phyloP scores from a whole-genome alignment of 257 asterid species.

The Verbena officinalis region DNA sequence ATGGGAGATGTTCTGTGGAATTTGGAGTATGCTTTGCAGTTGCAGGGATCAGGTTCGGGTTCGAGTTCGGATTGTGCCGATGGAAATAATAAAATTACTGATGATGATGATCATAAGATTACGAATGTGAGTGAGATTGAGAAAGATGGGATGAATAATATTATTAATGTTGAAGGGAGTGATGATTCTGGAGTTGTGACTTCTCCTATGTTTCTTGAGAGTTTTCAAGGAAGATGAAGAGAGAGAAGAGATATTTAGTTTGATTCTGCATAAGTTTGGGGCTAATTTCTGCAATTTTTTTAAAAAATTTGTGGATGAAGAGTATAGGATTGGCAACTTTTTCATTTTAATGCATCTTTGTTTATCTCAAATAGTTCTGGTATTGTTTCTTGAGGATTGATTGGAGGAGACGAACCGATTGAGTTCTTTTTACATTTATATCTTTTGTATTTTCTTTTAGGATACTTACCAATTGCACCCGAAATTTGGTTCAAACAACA shows the following conservation, averaged over 20 bases:
- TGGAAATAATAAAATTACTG: conserved; percentile 10
- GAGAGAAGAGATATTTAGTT: neutral
- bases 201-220: conserved; percentile 69
- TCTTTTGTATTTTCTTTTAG: no score
- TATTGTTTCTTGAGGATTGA: no score
- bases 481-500: no score
- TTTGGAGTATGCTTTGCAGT: conserved; percentile 78
- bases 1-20: conserved; percentile 95
- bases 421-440: no score
- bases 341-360: conserved; percentile 23
- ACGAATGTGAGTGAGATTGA: conserved; percentile 24
- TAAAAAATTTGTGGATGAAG: neutral
- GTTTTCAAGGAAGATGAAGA: conserved; percentile 68
- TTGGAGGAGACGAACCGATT: no score
- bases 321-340: conserved; percentile 22
- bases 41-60: conserved; percentile 48
- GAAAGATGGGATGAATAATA: conserved; percentile 36
- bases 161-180: conserved; percentile 45
- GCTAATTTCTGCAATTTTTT: neutral
- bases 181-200: conserved; percentile 84
- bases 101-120: conserved; percentile 11
- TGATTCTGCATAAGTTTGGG: neutral
- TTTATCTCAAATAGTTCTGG: no score
- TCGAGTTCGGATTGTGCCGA: neutral
- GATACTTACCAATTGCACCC: no score